These are phyloP conservation scores for Pythium guiyangense DNA, from an alignment of 352 stramenopile genomes.

Conservation along the genomic window DNA sequence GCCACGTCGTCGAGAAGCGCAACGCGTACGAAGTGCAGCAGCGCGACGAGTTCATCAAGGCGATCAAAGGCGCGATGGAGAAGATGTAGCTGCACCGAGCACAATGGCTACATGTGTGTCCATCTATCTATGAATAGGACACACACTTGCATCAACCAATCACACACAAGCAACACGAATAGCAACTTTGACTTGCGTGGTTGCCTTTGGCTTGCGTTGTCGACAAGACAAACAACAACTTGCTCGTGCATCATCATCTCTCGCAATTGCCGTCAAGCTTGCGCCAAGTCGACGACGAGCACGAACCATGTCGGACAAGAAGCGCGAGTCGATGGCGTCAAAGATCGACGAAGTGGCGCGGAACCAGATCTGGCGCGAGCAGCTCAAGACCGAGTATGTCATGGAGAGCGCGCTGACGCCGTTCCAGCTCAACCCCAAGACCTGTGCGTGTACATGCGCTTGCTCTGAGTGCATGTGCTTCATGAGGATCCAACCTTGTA, in stretches of 20 bases:
- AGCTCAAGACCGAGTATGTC: slow-evolving; percentile 79
- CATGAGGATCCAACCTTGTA: background rate
- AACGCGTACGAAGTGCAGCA: slow-evolving; percentile 86
- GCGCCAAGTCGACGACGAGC: no score
- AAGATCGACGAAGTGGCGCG: slow-evolving; percentile 83
- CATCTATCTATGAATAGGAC: no score
- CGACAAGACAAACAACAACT: no score
- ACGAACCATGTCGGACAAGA: slow-evolving; percentile 59
- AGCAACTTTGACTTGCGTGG: no score
- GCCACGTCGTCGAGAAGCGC: slow-evolving; percentile 45
- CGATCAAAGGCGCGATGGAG: slow-evolving; percentile 78
- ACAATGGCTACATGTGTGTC: no score
- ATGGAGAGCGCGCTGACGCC: slow-evolving; percentile 69
- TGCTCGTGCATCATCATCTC: no score
- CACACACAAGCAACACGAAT: no score
- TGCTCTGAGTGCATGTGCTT: background rate
- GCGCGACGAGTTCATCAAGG: slow-evolving; percentile 84
- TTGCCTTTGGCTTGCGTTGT: no score
- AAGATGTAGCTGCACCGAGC: slow-evolving; percentile 35
- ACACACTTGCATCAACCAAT: no score
- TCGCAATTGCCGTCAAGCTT: no score
- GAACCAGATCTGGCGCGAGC: slow-evolving; percentile 88
- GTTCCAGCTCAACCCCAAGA: slow-evolving; percentile 85
- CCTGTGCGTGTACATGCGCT: slow-evolving; percentile 26
- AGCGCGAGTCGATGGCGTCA: slow-evolving; percentile 66